Percentiles rank a stretch among this genome's conserved stretches.
phyloP scores from a whole-genome alignment of 495 filamentous ascomycete genomes.

The Podospora pseudopauciseta region DNA sequence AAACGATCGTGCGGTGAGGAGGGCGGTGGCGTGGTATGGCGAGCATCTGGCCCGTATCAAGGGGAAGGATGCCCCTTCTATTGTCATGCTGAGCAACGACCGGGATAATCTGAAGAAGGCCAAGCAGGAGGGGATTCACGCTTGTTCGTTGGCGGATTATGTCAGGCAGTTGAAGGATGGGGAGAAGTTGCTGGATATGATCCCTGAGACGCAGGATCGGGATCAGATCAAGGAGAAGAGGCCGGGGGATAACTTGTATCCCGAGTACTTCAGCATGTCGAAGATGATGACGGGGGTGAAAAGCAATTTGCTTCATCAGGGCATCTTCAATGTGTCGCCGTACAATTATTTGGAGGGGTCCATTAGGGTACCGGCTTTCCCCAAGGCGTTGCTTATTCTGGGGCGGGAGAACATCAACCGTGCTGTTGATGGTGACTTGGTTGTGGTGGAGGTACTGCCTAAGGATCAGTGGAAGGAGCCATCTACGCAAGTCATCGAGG shows the following conservation, averaged over 20 bases:
- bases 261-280: slow-evolving; percentile 80
- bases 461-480: slow-evolving; percentile 95
- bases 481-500: slow-evolving; percentile 91
- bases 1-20: slow-evolving; percentile 87
- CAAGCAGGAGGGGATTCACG: slow-evolving; percentile 65
- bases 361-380: slow-evolving; percentile 83
- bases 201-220: slow-evolving; percentile 68
- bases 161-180: slow-evolving; percentile 79
- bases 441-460: slow-evolving; percentile 87
- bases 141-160: slow-evolving; percentile 69
- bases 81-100: slow-evolving; percentile 94
- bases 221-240: slow-evolving; percentile 59
- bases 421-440: slow-evolving; percentile 82
- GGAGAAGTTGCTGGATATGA: slow-evolving; percentile 89
- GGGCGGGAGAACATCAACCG: slow-evolving; percentile 97
- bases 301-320: slow-evolving; percentile 82
- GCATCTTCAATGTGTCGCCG: slow-evolving; percentile 89
- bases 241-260: slow-evolving; percentile 68
- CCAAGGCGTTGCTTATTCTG: slow-evolving; percentile 79
- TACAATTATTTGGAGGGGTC: slow-evolving; percentile 97
- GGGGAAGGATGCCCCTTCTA: slow-evolving; percentile 61
- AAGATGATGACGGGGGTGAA: slow-evolving; percentile 92
- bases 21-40: slow-evolving; percentile 83
- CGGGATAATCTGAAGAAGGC: slow-evolving; percentile 81
- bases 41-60: slow-evolving; percentile 67